phyloP scores from a whole-genome alignment of 2,329 filamentous ascomycete genomes.

The Paradendryphiella salina region DNA sequence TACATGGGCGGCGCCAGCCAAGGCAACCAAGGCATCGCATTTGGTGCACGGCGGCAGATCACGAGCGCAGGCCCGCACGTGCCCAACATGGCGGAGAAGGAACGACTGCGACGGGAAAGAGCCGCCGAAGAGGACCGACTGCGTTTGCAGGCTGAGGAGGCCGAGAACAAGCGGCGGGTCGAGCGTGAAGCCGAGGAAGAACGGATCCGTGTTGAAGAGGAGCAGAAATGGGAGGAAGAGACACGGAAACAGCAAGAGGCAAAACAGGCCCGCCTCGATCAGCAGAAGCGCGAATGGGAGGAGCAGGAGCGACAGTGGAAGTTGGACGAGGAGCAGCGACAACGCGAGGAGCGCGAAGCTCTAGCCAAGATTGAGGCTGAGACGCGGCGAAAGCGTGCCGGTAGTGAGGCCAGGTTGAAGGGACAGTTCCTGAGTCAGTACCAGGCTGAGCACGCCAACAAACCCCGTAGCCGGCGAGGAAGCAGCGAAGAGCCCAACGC shows the following conservation, averaged over 20 bases:
- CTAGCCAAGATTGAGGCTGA: slow-evolving; percentile 70
- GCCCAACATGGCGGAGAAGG: slow-evolving; percentile 81
- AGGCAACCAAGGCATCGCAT: slow-evolving; percentile 89
- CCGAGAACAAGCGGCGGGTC: slow-evolving; percentile 53
- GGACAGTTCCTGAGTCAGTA: slow-evolving; percentile 89
- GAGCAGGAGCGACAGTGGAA: slow-evolving; percentile 78
- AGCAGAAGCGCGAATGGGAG: slow-evolving; percentile 74
- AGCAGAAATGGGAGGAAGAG: slow-evolving; percentile 68
- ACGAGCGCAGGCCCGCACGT: slow-evolving; percentile 79
- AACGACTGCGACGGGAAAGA: slow-evolving; percentile 65
- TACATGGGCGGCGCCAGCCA: slow-evolving; percentile 98
- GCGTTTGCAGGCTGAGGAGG: slow-evolving; percentile 57
- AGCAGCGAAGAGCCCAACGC: slow-evolving; percentile 53
- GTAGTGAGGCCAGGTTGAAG: slow-evolving; percentile 69
- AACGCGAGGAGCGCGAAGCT: slow-evolving; percentile 72
- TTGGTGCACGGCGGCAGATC: slow-evolving; percentile 90
- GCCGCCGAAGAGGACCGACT: slow-evolving; percentile 59
- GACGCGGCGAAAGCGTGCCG: slow-evolving; percentile 62
- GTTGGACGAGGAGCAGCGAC: slow-evolving; percentile 71
- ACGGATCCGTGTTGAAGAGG: slow-evolving; percentile 64
- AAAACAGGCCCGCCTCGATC: slow-evolving; percentile 62
- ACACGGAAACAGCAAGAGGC: slow-evolving; percentile 62
- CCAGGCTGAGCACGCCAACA: slow-evolving; percentile 65
- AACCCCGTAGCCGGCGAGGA: slow-evolving; percentile 43
- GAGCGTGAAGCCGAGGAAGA: slow-evolving; percentile 65